Evolutionary conservation across 1,284 basidiomycete species (phyloP), one percentile per base, ranked within the genome.

Genomic region (Boletus smithii): DNA sequence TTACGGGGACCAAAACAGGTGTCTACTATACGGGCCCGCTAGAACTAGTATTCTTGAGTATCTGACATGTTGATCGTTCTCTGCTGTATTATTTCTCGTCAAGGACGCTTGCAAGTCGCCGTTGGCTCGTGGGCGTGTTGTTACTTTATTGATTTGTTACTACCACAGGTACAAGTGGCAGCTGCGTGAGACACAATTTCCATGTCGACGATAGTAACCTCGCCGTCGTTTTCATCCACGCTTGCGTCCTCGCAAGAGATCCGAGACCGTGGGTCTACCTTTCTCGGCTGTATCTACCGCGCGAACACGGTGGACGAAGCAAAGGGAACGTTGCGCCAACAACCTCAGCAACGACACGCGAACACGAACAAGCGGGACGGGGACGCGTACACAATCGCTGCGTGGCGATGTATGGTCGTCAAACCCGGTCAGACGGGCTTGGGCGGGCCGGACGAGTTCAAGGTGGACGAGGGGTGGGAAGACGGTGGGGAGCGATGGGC

Each of bases 401-500:
- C 83, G 11, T 85, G 85, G 83, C 73, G 91, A 49, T 83, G 82
- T 58, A 87, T 91, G 80, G 73, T 75, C 1, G 68, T 88, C 46
- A 88, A 84, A 66, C 59, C 70, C 5, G 85, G 83, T 8, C 74
- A 73, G 53, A 81, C 78, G 11, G 88, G 88, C 14, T 60, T 80
- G 23, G 73, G 71, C n/a, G 85, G 81, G 13, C 79, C 81, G 11
- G 83, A 86, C 32, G 88, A 90, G 56, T 89, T 89, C 59, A 79
- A 81, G 58, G 68, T 90, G 23, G 64, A 71, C 46, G 69, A 70
- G 4, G 83, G 80, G 3, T 75, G 69, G 55, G 77, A 81, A 33
- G 88, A 90, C 55, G 88, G 88, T 42, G 84, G 81, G 5, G 87
- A 89, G 66, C 75, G 76, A 54, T 80, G 79, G 72, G 85, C 77